These are phyloP conservation scores for Ramaria rubella DNA, from an alignment of 768 basidiomycete genomes.

Conservation along the genomic window DNA sequence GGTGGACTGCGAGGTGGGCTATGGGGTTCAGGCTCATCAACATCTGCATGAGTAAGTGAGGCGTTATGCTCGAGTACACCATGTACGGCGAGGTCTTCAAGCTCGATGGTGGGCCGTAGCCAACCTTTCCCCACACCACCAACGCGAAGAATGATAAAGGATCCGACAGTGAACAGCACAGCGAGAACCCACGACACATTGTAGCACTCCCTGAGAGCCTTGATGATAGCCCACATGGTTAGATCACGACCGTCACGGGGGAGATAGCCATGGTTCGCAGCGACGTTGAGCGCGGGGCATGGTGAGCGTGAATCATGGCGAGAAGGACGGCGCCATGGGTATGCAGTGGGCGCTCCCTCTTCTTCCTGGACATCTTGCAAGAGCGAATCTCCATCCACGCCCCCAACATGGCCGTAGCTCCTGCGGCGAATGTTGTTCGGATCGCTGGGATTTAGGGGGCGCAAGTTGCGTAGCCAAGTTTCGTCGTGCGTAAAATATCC, in stretches of 20 bases:
- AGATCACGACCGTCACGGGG: slow-evolving; percentile 3
- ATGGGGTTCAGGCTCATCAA: not conserved
- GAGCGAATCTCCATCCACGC: not conserved
- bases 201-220: not conserved
- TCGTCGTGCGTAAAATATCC: slow-evolving; percentile 1
- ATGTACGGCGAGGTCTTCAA: slow-evolving; percentile 7
- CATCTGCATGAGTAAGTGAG: slow-evolving; percentile 3
- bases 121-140: slow-evolving; percentile 4
- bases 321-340: slow-evolving; percentile 3
- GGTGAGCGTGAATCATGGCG: slow-evolving; percentile 26
- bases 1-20: not conserved
- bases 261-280: slow-evolving; percentile 52
- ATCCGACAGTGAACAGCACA: not conserved
- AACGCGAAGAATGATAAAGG: not conserved
- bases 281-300: slow-evolving; percentile 48
- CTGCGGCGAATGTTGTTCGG: not conserved
- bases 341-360: not conserved
- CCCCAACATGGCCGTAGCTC: not conserved
- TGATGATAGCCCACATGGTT: not conserved
- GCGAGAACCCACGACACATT: slow-evolving; percentile 3
- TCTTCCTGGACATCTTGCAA: slow-evolving; percentile 5
- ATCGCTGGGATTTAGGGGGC: not conserved
- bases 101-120: slow-evolving; percentile 2
- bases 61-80: slow-evolving; percentile 7
- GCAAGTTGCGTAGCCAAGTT: not conserved